Base-by-base conservation (phyloP, 371 early-diverging fungal genomes). In the Syncephalastrum racemosum region DNA sequence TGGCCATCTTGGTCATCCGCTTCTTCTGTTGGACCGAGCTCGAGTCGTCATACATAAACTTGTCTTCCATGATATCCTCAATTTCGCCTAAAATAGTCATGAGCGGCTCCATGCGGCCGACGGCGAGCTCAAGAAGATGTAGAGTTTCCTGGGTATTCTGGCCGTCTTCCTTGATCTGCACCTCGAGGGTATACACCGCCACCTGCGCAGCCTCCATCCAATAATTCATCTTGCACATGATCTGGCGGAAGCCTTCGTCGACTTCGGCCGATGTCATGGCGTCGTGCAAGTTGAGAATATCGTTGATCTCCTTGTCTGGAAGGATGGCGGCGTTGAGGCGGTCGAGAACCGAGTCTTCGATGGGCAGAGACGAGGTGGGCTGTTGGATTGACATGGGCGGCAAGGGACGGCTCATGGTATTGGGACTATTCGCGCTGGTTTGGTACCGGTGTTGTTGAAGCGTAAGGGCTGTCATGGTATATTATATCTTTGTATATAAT, bases 141-240 rank as follows among this genome's bases (percentile, higher is more conserved):
- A 70, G 64, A 14, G 71, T 63, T 39, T 79, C 79, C n/a, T 53
- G 24, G 16, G 48, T 18, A 48, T 62, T 58, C 12, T 60, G 62
- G 18, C 50, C 19, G 20, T 67, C 76, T 54, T 77, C 68, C 25
- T 70, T 70, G 6, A 80, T 63, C 46, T 74, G 66, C 56, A 77
- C 65, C 40, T 78, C 79, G 20, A 82, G 66, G 4, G 77, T 76
- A 60, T 80, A 81, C 15, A 84, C 70, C 13, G 80, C 70, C 59
- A 84, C 66, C 51, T 84, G 77, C 19, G 79, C 80, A 39, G 63
- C 67, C 54, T 81, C 77, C 22, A 84, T 60, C 81, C 84, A 82
- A 7, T 61, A 47, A 8, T 71, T 68, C 51, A 82, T 58, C 48
- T 70, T 62, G 13, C 52, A 52, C 0, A 71, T 64, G 13, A 77